phyloP scores from a whole-genome alignment of 805 yeast species.

The Nakazawaea wyomingensis region DNA sequence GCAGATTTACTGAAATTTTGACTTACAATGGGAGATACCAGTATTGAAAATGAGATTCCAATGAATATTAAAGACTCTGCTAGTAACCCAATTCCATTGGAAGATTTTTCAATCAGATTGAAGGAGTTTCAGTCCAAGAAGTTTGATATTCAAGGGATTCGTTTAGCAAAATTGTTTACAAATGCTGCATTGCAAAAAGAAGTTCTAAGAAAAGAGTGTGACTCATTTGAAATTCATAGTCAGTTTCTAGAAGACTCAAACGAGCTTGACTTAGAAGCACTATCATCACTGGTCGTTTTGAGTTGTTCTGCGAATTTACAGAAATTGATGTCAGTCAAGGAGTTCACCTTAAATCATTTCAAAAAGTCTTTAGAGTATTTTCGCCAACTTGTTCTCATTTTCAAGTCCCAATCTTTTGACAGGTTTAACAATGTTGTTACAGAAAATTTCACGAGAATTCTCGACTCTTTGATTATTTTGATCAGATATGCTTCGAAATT shows the following conservation, averaged over 20 bases:
- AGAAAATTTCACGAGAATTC: constrained; percentile 19
- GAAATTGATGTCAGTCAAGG: background rate
- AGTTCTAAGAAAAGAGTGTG: no score
- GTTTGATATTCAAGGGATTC: background rate
- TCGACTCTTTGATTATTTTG: constrained; percentile 17
- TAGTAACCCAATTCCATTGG: no score
- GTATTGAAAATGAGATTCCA: no score
- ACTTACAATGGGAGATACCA: no score
- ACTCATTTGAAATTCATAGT: no score
- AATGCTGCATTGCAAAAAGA: background rate
- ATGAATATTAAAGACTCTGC: no score
- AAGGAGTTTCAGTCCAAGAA: background rate
- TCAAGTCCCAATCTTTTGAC: constrained; percentile 16
- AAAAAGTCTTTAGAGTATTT: background rate
- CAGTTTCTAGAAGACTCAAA: background rate
- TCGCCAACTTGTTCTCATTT: background rate
- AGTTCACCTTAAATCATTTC: constrained; percentile 2
- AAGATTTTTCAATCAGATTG: no score
- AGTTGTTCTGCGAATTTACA: background rate
- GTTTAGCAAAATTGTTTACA: background rate
- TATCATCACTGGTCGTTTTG: background rate
- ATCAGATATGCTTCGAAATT: constrained; percentile 14
- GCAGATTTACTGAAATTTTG: no score
- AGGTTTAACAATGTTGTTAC: constrained; percentile 20
- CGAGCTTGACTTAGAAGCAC: background rate